Base-by-base conservation (phyloP, 2,329 filamentous ascomycete genomes). In the Claviceps pazoutovae region DNA sequence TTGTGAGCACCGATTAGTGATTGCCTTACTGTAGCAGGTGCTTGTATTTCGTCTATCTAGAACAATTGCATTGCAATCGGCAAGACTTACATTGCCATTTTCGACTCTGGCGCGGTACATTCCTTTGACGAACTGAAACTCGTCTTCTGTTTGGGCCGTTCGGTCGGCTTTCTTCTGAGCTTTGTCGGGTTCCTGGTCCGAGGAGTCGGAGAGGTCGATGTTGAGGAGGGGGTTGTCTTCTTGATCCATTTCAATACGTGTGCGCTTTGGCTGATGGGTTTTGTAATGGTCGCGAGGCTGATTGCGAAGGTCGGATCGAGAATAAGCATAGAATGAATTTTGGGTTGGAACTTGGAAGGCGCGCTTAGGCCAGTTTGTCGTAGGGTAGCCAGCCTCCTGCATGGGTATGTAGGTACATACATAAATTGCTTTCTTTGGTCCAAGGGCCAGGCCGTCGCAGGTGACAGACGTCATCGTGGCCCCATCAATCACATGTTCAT, bases 41-140 rank as follows among this genome's bases (percentile, higher is more conserved):
- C 21, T 23, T 43, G 19, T 43, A 9, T 26, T 23, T 26, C 13
- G 13, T 16, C 30, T 11, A 11, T 11, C 9, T 11, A 34, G 30
- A 34, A 34, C 4, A 11, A 11, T 34, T 34, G 8, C 30, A 34
- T 34, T 8, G 30, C 30, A 11, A 34, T 11, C 8, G 21, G 19
- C n/a, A 45, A 23, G n/a, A 60, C 68, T 55, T 59, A 78, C 77
- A 57, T 79, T 66, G 53, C 77, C 77, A 54, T 79, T 76, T 58
- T 80, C 75, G 39, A 78, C 59, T 56, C 76, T 78, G 21, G 66
- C 66, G 16, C 56, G 57, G 53, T 80, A 80, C 1, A 58, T 62
- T 4, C 58, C 61, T 60, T 70, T 72, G 3, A 80, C 65, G 5
- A 62, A 65, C 55, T 70, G 69, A 56, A 76, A 79, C 1, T 70